Percentiles rank a stretch among this genome's conserved stretches.
These are phyloP conservation scores for Agrocybe chaxingu DNA, from an alignment of 768 basidiomycete species.

Conservation along the genomic window DNA sequence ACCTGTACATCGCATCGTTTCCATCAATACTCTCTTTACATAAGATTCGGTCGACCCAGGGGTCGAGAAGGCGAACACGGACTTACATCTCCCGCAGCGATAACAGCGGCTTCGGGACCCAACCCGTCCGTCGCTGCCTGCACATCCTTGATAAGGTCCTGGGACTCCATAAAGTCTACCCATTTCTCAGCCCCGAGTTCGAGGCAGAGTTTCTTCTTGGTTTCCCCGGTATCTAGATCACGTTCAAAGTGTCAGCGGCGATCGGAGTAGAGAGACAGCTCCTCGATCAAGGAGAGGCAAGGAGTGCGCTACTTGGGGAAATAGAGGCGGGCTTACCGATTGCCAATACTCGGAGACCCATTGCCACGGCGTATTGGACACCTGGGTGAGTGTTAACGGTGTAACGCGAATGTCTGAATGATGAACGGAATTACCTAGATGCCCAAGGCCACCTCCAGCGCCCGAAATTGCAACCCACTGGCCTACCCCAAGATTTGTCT, in stretches of 20 bases:
- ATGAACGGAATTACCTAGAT: conserved; percentile 44
- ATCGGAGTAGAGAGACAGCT: too few relatives aligned
- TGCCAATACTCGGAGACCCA: conserved; percentile 67
- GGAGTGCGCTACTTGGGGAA: neutral
- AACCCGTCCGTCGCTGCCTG: conserved; percentile 56
- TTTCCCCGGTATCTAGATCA: conserved; percentile 67
- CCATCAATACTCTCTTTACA: neutral
- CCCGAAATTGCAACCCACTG: conserved; percentile 75
- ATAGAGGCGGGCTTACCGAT: conserved; percentile 28
- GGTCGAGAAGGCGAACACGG: neutral
- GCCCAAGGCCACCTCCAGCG: conserved; percentile 78
- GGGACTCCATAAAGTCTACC: conserved; percentile 71
- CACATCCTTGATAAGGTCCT: conserved; percentile 60
- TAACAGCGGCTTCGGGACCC: conserved; percentile 69
- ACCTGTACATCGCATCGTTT: conserved; percentile 16
- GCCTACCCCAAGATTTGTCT: conserved; percentile 53
- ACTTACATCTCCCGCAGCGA: conserved; percentile 51
- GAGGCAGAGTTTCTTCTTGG: conserved; percentile 59
- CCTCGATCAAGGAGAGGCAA: neutral
- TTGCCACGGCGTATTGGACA: conserved; percentile 75
- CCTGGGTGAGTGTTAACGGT: conserved; percentile 29
- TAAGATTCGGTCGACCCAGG: neutral
- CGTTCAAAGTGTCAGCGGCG: too few relatives aligned
- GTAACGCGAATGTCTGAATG: neutral
- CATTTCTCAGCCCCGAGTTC: conserved; percentile 59